These are phyloP conservation scores for Pluteus cervinus DNA, from an alignment of 768 basidiomycete genomes.

Conservation along the genomic window DNA sequence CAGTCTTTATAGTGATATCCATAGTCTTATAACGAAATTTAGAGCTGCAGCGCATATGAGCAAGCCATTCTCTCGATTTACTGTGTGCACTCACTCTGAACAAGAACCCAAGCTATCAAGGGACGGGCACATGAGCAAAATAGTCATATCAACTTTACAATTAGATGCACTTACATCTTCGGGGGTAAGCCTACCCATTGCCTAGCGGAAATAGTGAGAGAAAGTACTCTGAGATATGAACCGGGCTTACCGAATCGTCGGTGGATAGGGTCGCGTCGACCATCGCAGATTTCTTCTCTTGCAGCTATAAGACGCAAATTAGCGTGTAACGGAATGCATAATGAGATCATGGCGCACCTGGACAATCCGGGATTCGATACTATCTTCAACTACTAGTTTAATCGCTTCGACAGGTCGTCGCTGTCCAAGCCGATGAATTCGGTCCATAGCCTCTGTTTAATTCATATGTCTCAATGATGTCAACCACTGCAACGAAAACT, in stretches of 20 bases:
- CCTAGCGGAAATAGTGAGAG: conserved; percentile 33
- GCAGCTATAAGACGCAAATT: conserved; percentile 48
- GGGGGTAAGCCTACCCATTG: conserved; percentile 91
- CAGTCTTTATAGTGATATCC: no score
- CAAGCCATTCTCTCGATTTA: no score
- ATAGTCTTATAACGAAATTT: no score
- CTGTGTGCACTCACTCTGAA: conserved; percentile 49
- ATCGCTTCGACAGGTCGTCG: conserved; percentile 89
- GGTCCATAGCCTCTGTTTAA: conserved; percentile 96
- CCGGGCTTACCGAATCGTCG: conserved; percentile 60
- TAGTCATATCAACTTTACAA: conserved; percentile 6
- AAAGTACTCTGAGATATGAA: neutral
- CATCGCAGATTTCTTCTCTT: conserved; percentile 97
- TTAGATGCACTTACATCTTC: conserved; percentile 50
- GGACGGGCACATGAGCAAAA: conserved; percentile 1
- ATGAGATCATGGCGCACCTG: conserved; percentile 40
- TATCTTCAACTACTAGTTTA: conserved; percentile 93
- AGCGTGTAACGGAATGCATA: conserved; percentile 3
- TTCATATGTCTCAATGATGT: no score
- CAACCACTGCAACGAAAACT: conserved; percentile 21
- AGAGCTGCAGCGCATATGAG: no score
- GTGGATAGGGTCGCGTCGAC: conserved; percentile 80
- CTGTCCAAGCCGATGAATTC: conserved; percentile 95
- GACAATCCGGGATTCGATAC: conserved; percentile 92
- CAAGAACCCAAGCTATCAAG: conserved; percentile 44